Conservation (phyloP, 345 rosid genomes). For the Jatropha curcas region DNA sequence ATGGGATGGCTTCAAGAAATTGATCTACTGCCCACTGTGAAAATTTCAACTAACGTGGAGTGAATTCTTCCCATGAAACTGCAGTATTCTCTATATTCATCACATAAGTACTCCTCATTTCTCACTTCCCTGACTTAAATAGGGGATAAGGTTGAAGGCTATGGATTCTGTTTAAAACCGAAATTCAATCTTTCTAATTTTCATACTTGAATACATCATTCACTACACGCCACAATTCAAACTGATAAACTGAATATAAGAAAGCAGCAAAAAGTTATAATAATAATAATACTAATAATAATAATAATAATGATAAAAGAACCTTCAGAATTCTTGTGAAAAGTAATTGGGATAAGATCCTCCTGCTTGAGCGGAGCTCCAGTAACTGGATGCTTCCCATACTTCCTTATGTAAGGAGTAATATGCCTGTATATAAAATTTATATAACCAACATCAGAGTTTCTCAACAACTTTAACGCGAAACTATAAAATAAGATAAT, state of each 20-base stretch:
- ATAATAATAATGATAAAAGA: too few species aligned
- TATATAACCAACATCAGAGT: neutral
- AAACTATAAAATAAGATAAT: neutral
- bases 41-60: neutral
- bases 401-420: constrained; percentile 77
- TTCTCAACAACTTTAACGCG: neutral
- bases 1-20: neutral
- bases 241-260: neutral
- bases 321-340: constrained; percentile 92
- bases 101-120: neutral
- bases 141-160: neutral
- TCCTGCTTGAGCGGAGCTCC: constrained; percentile 71
- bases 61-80: neutral
- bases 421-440: constrained; percentile 55
- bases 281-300: too few species aligned
- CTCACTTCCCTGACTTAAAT: neutral
- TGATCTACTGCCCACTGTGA: neutral
- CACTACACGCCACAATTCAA: neutral
- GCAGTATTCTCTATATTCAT: neutral
- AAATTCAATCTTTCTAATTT: neutral
- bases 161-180: neutral
- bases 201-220: neutral
- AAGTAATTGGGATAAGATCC: constrained; percentile 70
- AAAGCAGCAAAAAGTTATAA: neutral
- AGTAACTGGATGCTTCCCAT: constrained; percentile 84